A percentile compares a stretch with the other conserved stretches of the same genome.
These are phyloP conservation scores for Gyromitra esculenta DNA, from an alignment of 2,329 filamentous ascomycete genomes.

Conservation along the genomic window DNA sequence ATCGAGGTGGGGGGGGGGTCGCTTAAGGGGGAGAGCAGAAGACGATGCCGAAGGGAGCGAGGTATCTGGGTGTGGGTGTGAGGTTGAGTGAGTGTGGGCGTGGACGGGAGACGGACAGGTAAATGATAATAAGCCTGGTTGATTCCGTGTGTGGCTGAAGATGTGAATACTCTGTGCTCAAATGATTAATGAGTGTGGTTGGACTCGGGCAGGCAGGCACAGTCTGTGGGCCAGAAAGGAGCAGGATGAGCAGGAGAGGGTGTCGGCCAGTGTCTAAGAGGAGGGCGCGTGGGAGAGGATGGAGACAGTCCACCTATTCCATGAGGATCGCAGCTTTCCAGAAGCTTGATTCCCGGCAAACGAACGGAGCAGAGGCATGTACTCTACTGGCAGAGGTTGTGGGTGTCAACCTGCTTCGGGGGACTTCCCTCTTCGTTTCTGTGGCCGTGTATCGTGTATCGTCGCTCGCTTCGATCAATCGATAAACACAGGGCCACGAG, in stretches of 20 bases:
- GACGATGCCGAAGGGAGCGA: constrained; percentile 33
- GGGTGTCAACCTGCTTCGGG: constrained; percentile 8
- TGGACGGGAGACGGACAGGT: neutral
- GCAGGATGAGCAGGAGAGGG: constrained; percentile 1
- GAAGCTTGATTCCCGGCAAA: constrained; percentile 34
- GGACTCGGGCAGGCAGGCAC: neutral
- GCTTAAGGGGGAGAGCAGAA: constrained; percentile 22
- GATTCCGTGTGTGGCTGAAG: constrained; percentile 36
- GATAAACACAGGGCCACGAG: constrained; percentile 4
- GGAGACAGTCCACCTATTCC: neutral
- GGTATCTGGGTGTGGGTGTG: constrained; percentile 22
- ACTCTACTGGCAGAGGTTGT: neutral
- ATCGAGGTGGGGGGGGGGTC: constrained; percentile 25
- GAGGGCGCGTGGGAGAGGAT: neutral
- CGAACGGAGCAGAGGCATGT: neutral
- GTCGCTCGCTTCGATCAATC: neutral
- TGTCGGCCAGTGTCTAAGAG: neutral
- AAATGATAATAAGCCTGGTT: constrained; percentile 16
- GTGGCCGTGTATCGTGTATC: neutral
- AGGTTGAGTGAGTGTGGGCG: constrained; percentile 18
- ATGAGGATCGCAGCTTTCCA: constrained; percentile 24
- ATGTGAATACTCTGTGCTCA: constrained; percentile 20
- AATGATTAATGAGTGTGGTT: constrained; percentile 48
- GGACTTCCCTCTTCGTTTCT: neutral
- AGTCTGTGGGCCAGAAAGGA: neutral